Evolutionary conservation across 2,329 filamentous ascomycete species (phyloP).

Genomic region (Neurospora sp.): DNA sequence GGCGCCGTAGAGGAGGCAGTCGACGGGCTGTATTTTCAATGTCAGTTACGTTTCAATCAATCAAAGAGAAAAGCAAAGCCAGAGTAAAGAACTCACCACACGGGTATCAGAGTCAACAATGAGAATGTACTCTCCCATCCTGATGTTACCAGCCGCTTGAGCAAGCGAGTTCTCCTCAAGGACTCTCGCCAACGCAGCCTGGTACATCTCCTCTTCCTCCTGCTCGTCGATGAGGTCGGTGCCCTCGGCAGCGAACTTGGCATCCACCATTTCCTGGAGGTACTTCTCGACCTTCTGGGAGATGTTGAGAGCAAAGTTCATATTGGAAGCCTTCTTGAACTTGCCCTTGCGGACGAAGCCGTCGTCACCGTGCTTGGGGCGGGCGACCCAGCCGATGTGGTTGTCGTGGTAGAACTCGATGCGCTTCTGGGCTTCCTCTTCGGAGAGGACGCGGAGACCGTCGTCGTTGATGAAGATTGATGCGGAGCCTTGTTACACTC

Average conservation of each 20-base stretch:
- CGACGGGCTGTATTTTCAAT: constrained; percentile 31
- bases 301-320: constrained; percentile 60
- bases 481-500: constrained; percentile 17
- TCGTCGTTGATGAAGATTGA: constrained; percentile 54
- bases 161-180: constrained; percentile 43
- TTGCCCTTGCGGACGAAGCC: constrained; percentile 48
- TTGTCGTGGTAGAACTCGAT: constrained; percentile 40
- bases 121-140: constrained; percentile 53
- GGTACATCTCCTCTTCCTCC: constrained; percentile 40
- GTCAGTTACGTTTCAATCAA: background rate
- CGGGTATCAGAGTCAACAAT: constrained; percentile 61
- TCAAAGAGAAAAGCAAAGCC: background rate
- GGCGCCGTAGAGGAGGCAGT: constrained; percentile 59
- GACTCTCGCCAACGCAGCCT: constrained; percentile 36
- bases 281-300: constrained; percentile 53
- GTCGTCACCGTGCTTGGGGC: constrained; percentile 34
- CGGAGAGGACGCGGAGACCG: constrained; percentile 44
- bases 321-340: constrained; percentile 67
- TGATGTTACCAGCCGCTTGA: constrained; percentile 51
- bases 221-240: constrained; percentile 21
- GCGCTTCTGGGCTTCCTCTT: constrained; percentile 29
- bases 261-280: constrained; percentile 31
- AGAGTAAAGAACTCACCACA: constrained; percentile 25
- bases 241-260: constrained; percentile 1
- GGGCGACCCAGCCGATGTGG: constrained; percentile 37